Conservation (phyloP, 1,284 basidiomycete genomes). For the Gomphus bonarii region DNA sequence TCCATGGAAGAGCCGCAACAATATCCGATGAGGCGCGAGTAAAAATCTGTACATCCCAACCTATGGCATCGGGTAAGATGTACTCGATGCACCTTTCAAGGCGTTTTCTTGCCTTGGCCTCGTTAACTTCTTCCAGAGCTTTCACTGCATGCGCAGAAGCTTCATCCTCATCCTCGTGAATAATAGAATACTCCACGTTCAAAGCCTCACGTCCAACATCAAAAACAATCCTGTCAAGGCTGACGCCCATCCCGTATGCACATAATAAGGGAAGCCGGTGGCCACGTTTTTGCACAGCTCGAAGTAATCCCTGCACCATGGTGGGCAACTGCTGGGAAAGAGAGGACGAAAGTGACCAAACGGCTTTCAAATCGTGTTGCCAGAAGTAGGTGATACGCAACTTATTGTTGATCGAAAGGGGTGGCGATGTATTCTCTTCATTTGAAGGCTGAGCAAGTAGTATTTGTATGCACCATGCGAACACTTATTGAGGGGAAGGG, state of each 20-base stretch:
- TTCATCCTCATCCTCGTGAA: slow-evolving; percentile 60
- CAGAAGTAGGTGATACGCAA: slow-evolving; percentile 86
- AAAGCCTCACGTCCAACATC: slow-evolving; percentile 77
- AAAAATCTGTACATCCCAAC: slow-evolving; percentile 83
- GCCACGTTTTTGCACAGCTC: slow-evolving; percentile 66
- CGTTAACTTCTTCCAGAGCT: slow-evolving; percentile 45
- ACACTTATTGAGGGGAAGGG: slow-evolving; percentile 38
- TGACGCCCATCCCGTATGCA: slow-evolving; percentile 77
- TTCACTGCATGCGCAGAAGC: slow-evolving; percentile 23
- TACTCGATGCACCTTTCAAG: slow-evolving; percentile 74
- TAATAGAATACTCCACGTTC: slow-evolving; percentile 77
- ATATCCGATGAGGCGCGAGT: slow-evolving; percentile 62
- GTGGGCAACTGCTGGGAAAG: slow-evolving; percentile 66
- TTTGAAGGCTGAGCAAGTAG: slow-evolving; percentile 15
- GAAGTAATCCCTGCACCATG: slow-evolving; percentile 72
- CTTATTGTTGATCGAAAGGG: slow-evolving; percentile 22
- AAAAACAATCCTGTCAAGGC: slow-evolving; percentile 68
- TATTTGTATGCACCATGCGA: slow-evolving; percentile 86
- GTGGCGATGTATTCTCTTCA: slow-evolving; percentile 24
- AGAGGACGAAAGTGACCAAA: slow-evolving; percentile 69
- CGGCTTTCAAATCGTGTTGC: slow-evolving; percentile 89
- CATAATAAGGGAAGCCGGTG: slow-evolving; percentile 64
- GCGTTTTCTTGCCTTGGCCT: slow-evolving; percentile 51
- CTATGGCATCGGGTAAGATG: slow-evolving; percentile 64
- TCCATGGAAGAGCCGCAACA: slow-evolving; percentile 70